Evolutionary conservation across 169 alveolate species (phyloP), one percentile per base, ranked within the genome.

Genomic region (Eimeria praecox): DNA sequence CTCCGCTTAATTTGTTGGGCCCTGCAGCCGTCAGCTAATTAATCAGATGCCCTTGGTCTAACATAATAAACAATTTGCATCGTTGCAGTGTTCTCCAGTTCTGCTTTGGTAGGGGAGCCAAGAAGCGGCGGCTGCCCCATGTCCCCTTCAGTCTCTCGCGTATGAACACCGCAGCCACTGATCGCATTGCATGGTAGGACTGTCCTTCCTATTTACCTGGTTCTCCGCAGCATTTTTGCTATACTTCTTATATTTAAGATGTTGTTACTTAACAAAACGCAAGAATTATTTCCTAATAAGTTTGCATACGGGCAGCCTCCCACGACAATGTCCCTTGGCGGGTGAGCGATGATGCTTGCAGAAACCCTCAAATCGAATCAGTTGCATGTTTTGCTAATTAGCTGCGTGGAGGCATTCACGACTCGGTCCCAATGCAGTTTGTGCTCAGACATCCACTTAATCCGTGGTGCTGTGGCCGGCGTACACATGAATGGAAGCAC

Each of bases 101-200:
- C 88, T 42, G 82, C 82, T 78, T 46, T n/a, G 38, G 38, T 78
- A 46, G 64, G 88, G 62, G 40, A 78, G 62, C 88, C 66, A 44
- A 14, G 66, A 44, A 46, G 64, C 18, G 62, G 88, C 44, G 66
- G 88, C 88, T 42, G 88, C 88, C 88, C 88, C 88, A 78, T 9
- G 88, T 78, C 88, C 88, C 88, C 88, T 78, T 78, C 66, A n/a
- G 88, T 42, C 88, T 42, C 88, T 27, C 82, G 52, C 22, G 88
- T 78, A 5, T 78, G 66, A 78, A 44, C 62, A 78, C 66, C 42
- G 64, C 88, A 78, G 64, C 88, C 88, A 78, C 44, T 78, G 88
- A 71, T 35, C 30, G 40, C 88, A 44, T 46, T n/a, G 62, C 66
- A 78, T 78, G 64, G 64, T 8, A 42, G 44, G n/a, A 24, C 88